Conservation (phyloP, 2,329 filamentous ascomycete genomes). For the Trichoderma semiorbis region DNA sequence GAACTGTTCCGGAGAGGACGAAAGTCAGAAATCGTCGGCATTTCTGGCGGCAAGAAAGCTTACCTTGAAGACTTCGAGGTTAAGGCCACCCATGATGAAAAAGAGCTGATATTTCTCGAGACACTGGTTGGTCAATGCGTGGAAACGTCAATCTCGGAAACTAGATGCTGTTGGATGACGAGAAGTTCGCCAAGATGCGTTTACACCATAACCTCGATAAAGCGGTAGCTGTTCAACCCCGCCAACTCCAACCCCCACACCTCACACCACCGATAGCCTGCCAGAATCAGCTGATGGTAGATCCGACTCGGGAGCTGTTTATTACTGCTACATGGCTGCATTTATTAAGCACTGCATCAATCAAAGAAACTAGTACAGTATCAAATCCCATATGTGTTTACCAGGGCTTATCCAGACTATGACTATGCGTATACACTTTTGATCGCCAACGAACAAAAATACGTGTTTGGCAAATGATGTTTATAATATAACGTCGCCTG, state of each 20-base stretch:
- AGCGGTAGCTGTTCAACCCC: slow-evolving; percentile 18
- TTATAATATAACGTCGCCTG: not conserved
- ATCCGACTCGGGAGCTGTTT: not conserved
- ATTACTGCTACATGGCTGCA: not conserved
- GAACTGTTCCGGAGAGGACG: slow-evolving; percentile 58
- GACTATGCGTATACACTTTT: slow-evolving; percentile 9
- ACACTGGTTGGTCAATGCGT: not conserved
- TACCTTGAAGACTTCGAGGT: slow-evolving; percentile 95
- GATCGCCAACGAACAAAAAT: slow-evolving; percentile 9
- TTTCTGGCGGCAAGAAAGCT: slow-evolving; percentile 15
- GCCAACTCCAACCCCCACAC: not conserved
- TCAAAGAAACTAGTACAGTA: not conserved
- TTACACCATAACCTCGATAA: slow-evolving; percentile 23
- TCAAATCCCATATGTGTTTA: not conserved
- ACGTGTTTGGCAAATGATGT: not conserved
- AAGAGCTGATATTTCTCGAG: not conserved
- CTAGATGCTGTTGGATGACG: not conserved
- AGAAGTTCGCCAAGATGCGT: not conserved
- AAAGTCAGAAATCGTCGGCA: not conserved
- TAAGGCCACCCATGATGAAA: slow-evolving; percentile 68
- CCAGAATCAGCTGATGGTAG: not conserved
- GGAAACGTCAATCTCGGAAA: not conserved
- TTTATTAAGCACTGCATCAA: not conserved
- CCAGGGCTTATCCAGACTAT: not conserved
- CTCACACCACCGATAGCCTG: slow-evolving; percentile 4